These are phyloP conservation scores for Amanita rubescens DNA, from an alignment of 768 basidiomycete species.

Conservation along the genomic window DNA sequence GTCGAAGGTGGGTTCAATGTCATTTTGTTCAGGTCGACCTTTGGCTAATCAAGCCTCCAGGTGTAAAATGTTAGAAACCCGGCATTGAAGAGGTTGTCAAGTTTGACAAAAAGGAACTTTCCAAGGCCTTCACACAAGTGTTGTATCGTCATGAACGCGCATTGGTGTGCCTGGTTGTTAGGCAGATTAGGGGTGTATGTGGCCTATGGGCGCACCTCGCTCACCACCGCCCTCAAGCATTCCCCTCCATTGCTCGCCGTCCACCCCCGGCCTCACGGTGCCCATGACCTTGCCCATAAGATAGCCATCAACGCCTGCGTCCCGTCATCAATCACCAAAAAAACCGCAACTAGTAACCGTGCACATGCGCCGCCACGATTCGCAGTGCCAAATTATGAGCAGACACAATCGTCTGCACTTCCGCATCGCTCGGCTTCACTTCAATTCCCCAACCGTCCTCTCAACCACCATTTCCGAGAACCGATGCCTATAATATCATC, in stretches of 20 bases:
- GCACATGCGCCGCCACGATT: slow-evolving; percentile 75
- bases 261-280: too few species aligned
- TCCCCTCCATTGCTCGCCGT: too few species aligned
- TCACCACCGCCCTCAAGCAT: too few species aligned
- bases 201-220: too few species aligned
- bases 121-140: slow-evolving; percentile 57
- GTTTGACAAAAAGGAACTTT: slow-evolving; percentile 42
- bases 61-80: slow-evolving; percentile 44
- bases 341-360: slow-evolving; percentile 23
- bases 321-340: slow-evolving; percentile 7
- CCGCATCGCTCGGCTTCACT: slow-evolving; percentile 58
- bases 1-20: slow-evolving; percentile 46
- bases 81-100: slow-evolving; percentile 60
- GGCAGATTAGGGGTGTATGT: too few species aligned
- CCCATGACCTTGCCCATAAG: too few species aligned
- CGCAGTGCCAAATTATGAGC: slow-evolving; percentile 75
- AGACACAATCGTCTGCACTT: slow-evolving; percentile 70
- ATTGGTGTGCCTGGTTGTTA: too few species aligned
- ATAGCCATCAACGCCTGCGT: slow-evolving; percentile 68
- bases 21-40: neutral
- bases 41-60: slow-evolving; percentile 1
- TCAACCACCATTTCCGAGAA: slow-evolving; percentile 75
- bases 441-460: slow-evolving; percentile 32
- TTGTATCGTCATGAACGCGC: too few species aligned
- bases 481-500: slow-evolving; percentile 83